Base-by-base conservation (phyloP, 306 rosid genomes). In the Cercis canadensis region DNA sequence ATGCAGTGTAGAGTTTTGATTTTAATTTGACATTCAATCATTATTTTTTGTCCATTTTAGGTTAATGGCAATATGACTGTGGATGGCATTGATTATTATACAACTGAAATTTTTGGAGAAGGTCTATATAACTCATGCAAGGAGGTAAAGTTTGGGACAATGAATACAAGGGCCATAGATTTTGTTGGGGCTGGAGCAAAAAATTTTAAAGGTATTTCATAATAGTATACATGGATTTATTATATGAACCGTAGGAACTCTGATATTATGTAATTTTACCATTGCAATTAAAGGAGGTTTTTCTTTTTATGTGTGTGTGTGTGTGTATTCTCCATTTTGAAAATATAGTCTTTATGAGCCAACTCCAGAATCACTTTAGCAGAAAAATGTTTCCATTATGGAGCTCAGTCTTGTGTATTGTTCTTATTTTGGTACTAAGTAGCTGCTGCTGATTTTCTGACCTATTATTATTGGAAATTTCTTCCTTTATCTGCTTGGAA, bases 81-180 rank as follows among this genome's bases (percentile, higher is more conserved):
- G 33, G 98, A 93, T 74, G 94, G 89, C 52, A 90, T 93, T 79
- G 97, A 90, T 73, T 90, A 71, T 74, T 88, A 49, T 49, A 31
- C 87, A 29, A 63, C 88, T 43, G 78, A 84, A 72, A 81, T 73
- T 58, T 90, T 90, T 80, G 98, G 96, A 40, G 78, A 88, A 69
- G 97, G 85, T 47, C 87, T 93, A 46, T 93, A 79, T 60, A 53
- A 78, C 65, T 86, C 97, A 14, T 93, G 98, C 86, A 87, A 90
- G 87, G 98, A 93, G 57, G 98, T 93, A 18, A 93, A 93, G 81
- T 93, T 93, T 81, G 98, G 98, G 69, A 93, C 98, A 15, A 93
- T 93, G 98, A 93, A 93, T 80, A 93, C 98, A 12, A 79, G 88
- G 82, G 98, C 98, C 67, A 82, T 93, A 12, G 97, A 93, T 78